A percentile compares a stretch with the other conserved stretches of the same genome.
These are phyloP conservation scores for Desmodesmus armatus DNA, from an alignment of 139 green algal genomes.

Conservation along the genomic window DNA sequence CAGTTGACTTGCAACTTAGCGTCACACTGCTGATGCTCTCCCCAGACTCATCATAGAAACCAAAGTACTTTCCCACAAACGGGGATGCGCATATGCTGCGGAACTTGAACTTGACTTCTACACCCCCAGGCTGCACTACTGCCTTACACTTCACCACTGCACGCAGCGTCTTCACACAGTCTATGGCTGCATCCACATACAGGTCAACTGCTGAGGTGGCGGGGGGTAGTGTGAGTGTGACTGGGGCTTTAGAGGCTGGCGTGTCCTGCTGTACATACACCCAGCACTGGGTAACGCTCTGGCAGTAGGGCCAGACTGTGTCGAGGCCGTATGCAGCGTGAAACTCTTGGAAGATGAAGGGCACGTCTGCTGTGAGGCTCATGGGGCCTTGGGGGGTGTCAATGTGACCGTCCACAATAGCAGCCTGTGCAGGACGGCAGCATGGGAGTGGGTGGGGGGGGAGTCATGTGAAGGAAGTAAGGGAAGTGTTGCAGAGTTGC, in stretches of 20 bases:
- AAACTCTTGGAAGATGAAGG: constrained; percentile 20
- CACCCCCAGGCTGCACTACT: constrained; percentile 5
- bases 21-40: background rate
- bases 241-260: background rate
- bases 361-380: background rate
- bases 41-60: constrained; percentile 17
- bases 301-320: constrained; percentile 40
- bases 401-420: background rate
- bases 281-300: background rate
- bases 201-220: constrained; percentile 12
- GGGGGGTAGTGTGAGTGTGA: constrained; percentile 1
- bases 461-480: background rate
- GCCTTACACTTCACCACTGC: constrained; percentile 19
- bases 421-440: background rate
- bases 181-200: constrained; percentile 40
- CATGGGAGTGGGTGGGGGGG: background rate
- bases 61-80: constrained; percentile 33
- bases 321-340: constrained; percentile 17
- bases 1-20: constrained; percentile 10
- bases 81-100: constrained; percentile 13
- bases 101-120: constrained; percentile 19
- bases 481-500: too few species aligned
- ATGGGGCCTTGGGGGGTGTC: constrained; percentile 1
- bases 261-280: constrained; percentile 18
- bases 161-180: constrained; percentile 18